phyloP scores from a whole-genome alignment of 345 rosid species.

The rapeseed (Brassica napus) region DNA sequence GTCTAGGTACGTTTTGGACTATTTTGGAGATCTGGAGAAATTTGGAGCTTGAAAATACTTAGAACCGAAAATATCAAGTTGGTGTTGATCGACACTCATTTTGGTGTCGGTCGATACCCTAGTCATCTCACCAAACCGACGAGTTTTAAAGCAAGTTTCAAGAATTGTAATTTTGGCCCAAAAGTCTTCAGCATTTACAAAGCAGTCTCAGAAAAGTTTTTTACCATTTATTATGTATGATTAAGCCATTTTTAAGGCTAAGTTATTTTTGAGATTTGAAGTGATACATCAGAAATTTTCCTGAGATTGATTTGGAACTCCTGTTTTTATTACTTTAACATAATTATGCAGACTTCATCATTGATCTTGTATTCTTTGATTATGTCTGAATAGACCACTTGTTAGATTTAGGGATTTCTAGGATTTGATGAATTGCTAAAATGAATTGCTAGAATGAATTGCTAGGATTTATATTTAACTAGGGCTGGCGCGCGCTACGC shows the following conservation, averaged over 20 bases:
- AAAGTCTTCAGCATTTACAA: neutral
- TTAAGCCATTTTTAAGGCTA: too few relatives aligned
- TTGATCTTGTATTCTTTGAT: neutral
- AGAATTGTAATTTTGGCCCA: neutral
- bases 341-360: neutral
- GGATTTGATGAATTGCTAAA: neutral
- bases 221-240: too few relatives aligned
- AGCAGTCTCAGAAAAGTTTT: too few relatives aligned
- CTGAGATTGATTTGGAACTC: neutral
- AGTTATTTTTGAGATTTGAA: neutral
- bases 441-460: neutral
- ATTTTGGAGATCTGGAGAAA: too few relatives aligned
- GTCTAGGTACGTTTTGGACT: too few relatives aligned
- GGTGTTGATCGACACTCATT: too few relatives aligned
- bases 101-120: too few relatives aligned
- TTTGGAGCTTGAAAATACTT: too few relatives aligned
- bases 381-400: neutral
- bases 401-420: neutral
- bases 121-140: too few relatives aligned
- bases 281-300: neutral
- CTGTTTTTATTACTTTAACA: neutral
- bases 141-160: neutral
- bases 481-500: too few relatives aligned
- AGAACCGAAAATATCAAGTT: too few relatives aligned
- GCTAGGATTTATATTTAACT: too few relatives aligned